Conservation (phyloP, 1,284 basidiomycete genomes). For the Papiliotrema laurentii region DNA sequence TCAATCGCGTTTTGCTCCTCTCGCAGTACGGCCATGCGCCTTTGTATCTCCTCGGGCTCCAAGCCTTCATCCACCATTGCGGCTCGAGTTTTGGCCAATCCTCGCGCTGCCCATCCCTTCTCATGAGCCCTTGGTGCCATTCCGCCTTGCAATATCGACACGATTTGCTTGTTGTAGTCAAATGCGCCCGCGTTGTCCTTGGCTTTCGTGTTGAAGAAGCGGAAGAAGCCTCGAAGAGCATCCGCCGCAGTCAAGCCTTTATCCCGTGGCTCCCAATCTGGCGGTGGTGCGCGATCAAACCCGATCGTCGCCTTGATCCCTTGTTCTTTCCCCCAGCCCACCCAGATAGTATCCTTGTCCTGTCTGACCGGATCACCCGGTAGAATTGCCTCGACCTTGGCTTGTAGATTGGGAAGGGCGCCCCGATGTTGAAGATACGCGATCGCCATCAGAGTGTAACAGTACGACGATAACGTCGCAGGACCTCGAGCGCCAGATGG, state of each 20-base stretch:
- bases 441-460: slow-evolving; percentile 46
- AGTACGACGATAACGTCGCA: slow-evolving; percentile 46
- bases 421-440: slow-evolving; percentile 41
- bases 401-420: slow-evolving; percentile 43
- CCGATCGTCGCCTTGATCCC: slow-evolving; percentile 31
- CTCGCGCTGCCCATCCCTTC: not conserved
- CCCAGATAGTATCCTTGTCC: slow-evolving; percentile 32
- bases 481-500: slow-evolving; percentile 32
- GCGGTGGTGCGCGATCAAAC: slow-evolving; percentile 19
- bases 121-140: slow-evolving; percentile 11
- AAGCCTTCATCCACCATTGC: slow-evolving; percentile 1
- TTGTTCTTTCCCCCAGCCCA: slow-evolving; percentile 33
- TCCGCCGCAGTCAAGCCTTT: slow-evolving; percentile 26
- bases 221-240: slow-evolving; percentile 38
- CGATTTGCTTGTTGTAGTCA: slow-evolving; percentile 17
- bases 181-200: slow-evolving; percentile 11
- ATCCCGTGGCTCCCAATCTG: slow-evolving; percentile 17
- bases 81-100: slow-evolving; percentile 4
- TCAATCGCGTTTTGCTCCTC: slow-evolving; percentile 12
- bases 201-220: slow-evolving; percentile 18
- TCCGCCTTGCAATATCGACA: slow-evolving; percentile 39
- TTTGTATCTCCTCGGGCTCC: not conserved
- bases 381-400: slow-evolving; percentile 12
- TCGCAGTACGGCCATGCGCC: not conserved
- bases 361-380: slow-evolving; percentile 8